Conservation (phyloP, 2,329 filamentous ascomycete genomes). For the Didymella sp. region DNA sequence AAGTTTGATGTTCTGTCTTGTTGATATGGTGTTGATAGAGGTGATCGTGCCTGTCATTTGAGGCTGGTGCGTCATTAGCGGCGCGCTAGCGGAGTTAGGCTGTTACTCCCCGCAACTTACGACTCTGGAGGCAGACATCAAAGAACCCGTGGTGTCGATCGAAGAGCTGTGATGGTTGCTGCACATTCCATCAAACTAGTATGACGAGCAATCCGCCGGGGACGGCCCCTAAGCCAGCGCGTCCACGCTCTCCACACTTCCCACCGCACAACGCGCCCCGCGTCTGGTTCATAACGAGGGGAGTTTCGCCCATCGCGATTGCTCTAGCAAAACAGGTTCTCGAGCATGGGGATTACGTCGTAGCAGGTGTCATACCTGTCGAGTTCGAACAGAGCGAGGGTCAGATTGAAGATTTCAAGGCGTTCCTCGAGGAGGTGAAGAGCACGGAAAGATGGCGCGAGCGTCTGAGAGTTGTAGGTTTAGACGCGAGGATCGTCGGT, state of each 20-base stretch:
- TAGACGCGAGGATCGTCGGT: constrained; percentile 67
- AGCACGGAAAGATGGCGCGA: constrained; percentile 81
- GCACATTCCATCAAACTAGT: background rate
- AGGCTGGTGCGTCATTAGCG: constrained; percentile 12
- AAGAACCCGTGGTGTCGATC: background rate
- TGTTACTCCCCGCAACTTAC: constrained; percentile 19
- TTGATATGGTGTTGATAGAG: background rate
- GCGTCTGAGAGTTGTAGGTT: constrained; percentile 68
- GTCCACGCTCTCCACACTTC: constrained; percentile 58
- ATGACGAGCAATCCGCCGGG: constrained; percentile 16
- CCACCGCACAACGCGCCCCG: constrained; percentile 72
- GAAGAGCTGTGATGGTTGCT: background rate
- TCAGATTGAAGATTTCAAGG: constrained; percentile 79
- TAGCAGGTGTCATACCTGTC: constrained; percentile 78
- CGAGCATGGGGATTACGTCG: constrained; percentile 89
- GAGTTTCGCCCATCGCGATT: constrained; percentile 83
- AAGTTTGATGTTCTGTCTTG: background rate
- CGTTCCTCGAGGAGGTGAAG: constrained; percentile 73
- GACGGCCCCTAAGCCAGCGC: constrained; percentile 33
- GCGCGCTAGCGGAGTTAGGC: constrained; percentile 26
- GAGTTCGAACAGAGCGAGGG: constrained; percentile 75
- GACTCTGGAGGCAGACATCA: constrained; percentile 3
- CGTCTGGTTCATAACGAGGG: constrained; percentile 91
- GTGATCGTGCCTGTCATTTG: constrained; percentile 5
- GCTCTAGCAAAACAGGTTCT: constrained; percentile 82